Evolutionary conservation across 2,329 filamentous ascomycete genomes (phyloP).

Genomic region (Paraphaeosphaeria minitans): DNA sequence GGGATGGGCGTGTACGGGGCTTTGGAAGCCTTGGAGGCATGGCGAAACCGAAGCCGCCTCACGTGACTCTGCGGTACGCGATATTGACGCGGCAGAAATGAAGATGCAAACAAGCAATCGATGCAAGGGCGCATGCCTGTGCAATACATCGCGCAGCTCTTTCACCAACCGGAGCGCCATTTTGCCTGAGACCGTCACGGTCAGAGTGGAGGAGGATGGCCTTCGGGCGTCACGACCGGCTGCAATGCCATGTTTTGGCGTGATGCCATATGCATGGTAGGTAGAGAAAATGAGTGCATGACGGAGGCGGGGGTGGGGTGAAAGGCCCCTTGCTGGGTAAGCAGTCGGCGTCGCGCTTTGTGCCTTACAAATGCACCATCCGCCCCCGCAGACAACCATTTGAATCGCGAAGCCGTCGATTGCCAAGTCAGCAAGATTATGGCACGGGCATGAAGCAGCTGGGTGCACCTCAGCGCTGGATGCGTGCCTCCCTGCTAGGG

Average conservation of each 20-base stretch:
- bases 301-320: background rate
- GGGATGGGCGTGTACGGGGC: slow-evolving; percentile 1
- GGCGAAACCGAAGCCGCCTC: background rate
- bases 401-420: background rate
- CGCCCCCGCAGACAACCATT: background rate
- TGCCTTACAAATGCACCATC: background rate
- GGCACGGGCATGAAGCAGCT: background rate
- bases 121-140: slow-evolving; percentile 1
- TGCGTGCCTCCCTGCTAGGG: background rate
- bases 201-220: background rate
- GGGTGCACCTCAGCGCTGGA: background rate
- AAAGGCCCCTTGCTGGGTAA: background rate
- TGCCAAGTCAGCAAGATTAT: background rate
- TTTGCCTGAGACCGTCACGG: background rate
- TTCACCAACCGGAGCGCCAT: slow-evolving; percentile 5
- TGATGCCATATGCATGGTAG: background rate
- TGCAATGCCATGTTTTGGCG: slow-evolving; percentile 5
- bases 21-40: background rate
- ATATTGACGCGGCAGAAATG: background rate
- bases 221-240: background rate
- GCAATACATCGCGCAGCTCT: slow-evolving; percentile 5
- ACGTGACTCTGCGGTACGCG: background rate
- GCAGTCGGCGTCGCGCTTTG: background rate
- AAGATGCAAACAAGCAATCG: background rate
- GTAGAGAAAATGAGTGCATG: background rate